phyloP scores from a whole-genome alignment of 2,329 filamentous ascomycete genomes.

The Juglanconis oblonga region DNA sequence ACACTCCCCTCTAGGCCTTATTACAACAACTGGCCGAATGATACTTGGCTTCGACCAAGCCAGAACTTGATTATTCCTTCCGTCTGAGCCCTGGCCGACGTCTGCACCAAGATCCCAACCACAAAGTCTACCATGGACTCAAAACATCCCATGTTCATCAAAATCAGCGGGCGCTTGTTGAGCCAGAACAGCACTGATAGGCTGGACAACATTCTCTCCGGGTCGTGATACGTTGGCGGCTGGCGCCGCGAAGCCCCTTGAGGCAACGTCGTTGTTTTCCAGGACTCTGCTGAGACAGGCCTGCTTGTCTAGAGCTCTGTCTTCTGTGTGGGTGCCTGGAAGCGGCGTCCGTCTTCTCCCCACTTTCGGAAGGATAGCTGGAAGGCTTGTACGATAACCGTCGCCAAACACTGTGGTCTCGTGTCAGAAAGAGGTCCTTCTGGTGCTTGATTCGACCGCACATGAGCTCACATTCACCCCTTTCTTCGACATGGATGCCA shows the following conservation, averaged over 20 bases:
- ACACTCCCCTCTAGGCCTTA: too few species aligned
- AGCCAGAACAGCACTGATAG: background rate
- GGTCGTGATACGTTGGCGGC: background rate
- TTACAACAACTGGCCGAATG: too few species aligned
- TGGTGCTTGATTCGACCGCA: background rate
- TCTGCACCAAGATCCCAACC: background rate
- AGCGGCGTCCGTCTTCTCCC: background rate
- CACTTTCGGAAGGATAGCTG: background rate
- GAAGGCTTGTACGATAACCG: background rate
- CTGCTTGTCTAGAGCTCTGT: background rate
- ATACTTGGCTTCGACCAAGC: too few species aligned
- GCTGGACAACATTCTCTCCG: background rate
- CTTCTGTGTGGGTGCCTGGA: background rate
- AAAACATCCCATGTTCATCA: slow-evolving; percentile 1
- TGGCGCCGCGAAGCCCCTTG: background rate
- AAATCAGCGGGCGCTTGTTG: background rate
- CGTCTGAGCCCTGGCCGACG: too few species aligned
- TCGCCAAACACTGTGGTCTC: background rate
- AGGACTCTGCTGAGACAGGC: background rate
- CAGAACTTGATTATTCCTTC: too few species aligned
- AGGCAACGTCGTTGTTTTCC: background rate
- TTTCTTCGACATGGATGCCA: background rate
- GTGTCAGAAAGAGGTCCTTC: background rate
- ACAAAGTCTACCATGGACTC: background rate
- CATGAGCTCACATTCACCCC: background rate